These are phyloP conservation scores for Acacia melanoxylon DNA, from an alignment of 306 rosid species.

Conservation along the genomic window DNA sequence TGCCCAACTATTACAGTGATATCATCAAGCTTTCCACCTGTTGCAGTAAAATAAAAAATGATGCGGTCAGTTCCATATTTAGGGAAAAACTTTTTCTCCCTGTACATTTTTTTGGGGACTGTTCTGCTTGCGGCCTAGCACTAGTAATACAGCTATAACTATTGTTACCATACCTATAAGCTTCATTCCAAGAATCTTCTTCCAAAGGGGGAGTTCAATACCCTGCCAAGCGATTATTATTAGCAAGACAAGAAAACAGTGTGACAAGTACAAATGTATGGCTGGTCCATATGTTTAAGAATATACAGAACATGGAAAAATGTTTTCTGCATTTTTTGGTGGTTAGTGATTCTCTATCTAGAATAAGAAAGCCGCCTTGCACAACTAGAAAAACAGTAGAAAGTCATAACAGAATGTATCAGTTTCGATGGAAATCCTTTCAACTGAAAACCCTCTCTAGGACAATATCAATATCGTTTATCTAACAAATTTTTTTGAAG, in stretches of 20 bases:
- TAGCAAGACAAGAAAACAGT: background rate
- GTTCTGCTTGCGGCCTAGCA: background rate
- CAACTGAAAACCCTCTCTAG: background rate
- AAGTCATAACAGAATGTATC: background rate
- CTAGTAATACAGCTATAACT: background rate
- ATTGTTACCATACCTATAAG: slow-evolving; percentile 62
- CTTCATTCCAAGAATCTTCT: slow-evolving; percentile 86
- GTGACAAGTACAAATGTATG: background rate
- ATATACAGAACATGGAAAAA: background rate
- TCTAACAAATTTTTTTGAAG: background rate
- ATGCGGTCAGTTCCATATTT: slow-evolving; percentile 11
- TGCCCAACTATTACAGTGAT: slow-evolving; percentile 77
- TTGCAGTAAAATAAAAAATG: slow-evolving; percentile 7
- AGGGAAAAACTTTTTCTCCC: background rate
- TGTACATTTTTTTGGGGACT: background rate
- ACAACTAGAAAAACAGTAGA: slow-evolving; percentile 2
- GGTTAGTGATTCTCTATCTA: background rate
- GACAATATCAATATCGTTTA: background rate
- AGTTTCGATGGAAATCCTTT: background rate
- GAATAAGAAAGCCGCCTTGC: background rate
- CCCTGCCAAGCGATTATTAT: slow-evolving; percentile 55
- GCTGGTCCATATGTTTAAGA: background rate
- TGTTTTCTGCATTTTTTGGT: background rate
- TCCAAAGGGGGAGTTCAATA: slow-evolving; percentile 80
- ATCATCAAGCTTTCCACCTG: slow-evolving; percentile 94